Conservation (phyloP, 192 early-diverging fungal species). For the Gamsiella multidivaricata region DNA sequence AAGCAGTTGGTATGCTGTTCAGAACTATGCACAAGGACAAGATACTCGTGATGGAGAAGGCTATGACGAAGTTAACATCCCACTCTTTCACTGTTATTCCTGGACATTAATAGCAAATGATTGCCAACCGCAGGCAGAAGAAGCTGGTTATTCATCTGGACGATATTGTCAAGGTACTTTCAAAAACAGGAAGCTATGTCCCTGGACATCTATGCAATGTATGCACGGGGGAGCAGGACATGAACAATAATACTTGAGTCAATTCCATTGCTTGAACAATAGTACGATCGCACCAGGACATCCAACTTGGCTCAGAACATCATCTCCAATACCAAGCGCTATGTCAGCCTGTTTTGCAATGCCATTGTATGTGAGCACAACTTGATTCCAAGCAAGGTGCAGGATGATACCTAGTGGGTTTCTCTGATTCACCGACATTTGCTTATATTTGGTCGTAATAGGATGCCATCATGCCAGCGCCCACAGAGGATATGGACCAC, state of each 20-base stretch:
- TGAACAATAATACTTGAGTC: no score
- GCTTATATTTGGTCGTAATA: not conserved
- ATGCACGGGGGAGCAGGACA: no score
- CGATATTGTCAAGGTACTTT: constrained; percentile 70
- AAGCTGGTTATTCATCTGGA: constrained; percentile 73
- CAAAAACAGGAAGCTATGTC: no score
- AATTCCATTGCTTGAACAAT: not conserved
- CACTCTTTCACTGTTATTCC: not conserved
- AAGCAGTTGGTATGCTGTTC: constrained; percentile 28
- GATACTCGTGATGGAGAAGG: not conserved
- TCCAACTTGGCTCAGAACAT: constrained; percentile 73
- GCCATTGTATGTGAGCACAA: constrained; percentile 69
- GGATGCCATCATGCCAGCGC: constrained; percentile 61
- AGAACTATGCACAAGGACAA: not conserved
- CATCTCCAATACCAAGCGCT: constrained; percentile 86
- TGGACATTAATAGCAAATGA: constrained; percentile 59
- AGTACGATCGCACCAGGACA: constrained; percentile 43
- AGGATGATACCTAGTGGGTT: not conserved
- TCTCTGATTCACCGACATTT: not conserved
- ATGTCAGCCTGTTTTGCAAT: constrained; percentile 80
- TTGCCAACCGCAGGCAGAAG: constrained; percentile 71
- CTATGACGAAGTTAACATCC: not conserved
- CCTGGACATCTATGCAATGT: no score
- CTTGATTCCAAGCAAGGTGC: not conserved
- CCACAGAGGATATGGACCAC: constrained; percentile 64